phyloP scores from a whole-genome alignment of 2,329 filamentous ascomycete genomes.

The Xylariaceae sp. region DNA sequence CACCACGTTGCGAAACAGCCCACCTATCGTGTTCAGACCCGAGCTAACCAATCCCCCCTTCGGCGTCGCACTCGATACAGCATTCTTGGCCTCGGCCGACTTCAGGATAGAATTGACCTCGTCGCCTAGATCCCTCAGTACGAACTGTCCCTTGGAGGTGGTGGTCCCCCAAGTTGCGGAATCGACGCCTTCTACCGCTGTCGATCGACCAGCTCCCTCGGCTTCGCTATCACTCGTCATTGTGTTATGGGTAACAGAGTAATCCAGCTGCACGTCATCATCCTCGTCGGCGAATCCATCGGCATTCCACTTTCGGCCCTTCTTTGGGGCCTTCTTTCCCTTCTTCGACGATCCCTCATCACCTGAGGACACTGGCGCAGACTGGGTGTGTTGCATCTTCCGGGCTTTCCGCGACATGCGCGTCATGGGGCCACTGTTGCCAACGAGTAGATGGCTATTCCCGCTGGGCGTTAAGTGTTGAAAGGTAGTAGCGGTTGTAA shows the following conservation, averaged over 20 bases:
- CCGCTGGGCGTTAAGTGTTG: slow-evolving; percentile 68
- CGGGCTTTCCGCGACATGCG: slow-evolving; percentile 78
- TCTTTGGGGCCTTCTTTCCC: slow-evolving; percentile 64
- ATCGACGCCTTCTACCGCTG: slow-evolving; percentile 67
- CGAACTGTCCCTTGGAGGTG: slow-evolving; percentile 84
- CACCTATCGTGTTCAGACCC: slow-evolving; percentile 74
- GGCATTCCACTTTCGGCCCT: slow-evolving; percentile 86
- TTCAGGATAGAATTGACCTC: slow-evolving; percentile 88
- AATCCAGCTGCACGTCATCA: slow-evolving; percentile 75
- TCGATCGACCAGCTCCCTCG: slow-evolving; percentile 45
- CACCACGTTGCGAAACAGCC: slow-evolving; percentile 89
- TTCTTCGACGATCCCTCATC: slow-evolving; percentile 66
- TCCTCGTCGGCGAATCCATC: slow-evolving; percentile 84
- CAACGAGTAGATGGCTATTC: slow-evolving; percentile 61
- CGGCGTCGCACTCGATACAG: slow-evolving; percentile 39
- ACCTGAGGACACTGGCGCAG: slow-evolving; percentile 68
- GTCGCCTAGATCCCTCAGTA: slow-evolving; percentile 86
- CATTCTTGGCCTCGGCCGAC: slow-evolving; percentile 63
- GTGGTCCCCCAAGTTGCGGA: slow-evolving; percentile 77
- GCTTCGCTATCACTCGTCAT: slow-evolving; percentile 48
- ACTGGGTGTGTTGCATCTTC: slow-evolving; percentile 60
- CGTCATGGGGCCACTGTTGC: slow-evolving; percentile 65
- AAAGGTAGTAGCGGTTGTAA: slow-evolving; percentile 67
- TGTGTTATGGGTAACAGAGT: slow-evolving; percentile 60
- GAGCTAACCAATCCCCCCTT: slow-evolving; percentile 67